Evolutionary conservation across 345 rosid species (phyloP), one percentile per base, ranked within the genome.

Genomic region (Crucihimalaya himalaica): DNA sequence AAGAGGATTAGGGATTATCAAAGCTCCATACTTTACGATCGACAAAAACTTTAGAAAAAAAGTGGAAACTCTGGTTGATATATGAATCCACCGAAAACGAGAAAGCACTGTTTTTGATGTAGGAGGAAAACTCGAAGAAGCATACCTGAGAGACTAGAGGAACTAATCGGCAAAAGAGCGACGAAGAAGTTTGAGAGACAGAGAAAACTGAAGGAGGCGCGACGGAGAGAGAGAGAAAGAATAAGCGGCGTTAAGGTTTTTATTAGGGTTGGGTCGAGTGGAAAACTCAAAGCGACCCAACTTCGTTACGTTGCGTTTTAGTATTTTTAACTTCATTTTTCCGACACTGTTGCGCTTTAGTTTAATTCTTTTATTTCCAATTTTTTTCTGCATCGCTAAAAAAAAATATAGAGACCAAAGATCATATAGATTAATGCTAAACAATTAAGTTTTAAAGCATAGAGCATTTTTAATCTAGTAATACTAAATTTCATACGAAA

Each of bases 201-300:
- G 14, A 32, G 50, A 25, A 3, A 15, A 48, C n/a, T 34, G 66
- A 54, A 65, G 58, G 58, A 73, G 56, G 51, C 66, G 78, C 32
- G 72, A 21, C 65, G 71, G 51, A 21, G 71, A 27, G 64, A 23
- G 62, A 15, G 51, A 55, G 18, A 51, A 39, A 66, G 66, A 19
- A 8, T 29, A 20, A 23, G 55, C 10, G 61, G 79, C 63, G 79
- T 39, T 2, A 18, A 57, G 34, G 40, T 37, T 35, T 63, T 58
- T 21, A 65, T 66, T 74, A 74, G 78, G 78, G 61, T 73, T 66
- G 65, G 10, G 19, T 12, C 5, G 29, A 21, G n/a, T n/a, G n/a
- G 20, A 21, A 40, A 28, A 15, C 29, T 18, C 28, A 27, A 0
- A 3, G 59, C 23, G 19, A 47, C 45, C 51, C 6, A 16, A 6